phyloP scores from a whole-genome alignment of 768 basidiomycete species.

The Suillus sp. region DNA sequence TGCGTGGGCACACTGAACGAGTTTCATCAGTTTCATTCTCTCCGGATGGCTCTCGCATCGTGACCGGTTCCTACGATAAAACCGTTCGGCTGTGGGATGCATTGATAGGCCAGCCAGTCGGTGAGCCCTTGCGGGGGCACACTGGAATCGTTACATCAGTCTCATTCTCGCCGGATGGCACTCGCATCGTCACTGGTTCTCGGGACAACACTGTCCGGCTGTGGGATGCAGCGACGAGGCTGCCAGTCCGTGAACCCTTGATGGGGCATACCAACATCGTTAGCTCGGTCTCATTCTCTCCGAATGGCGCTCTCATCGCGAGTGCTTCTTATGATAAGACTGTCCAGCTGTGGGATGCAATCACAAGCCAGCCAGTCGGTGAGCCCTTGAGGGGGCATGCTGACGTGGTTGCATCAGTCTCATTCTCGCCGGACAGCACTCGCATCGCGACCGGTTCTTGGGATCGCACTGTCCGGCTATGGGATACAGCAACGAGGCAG shows the following conservation, averaged over 20 bases:
- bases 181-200: background rate
- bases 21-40: background rate
- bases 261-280: background rate
- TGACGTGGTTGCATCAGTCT: slow-evolving; percentile 11
- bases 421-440: slow-evolving; percentile 25
- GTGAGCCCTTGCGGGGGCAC: background rate
- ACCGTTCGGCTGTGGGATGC: background rate
- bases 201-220: background rate
- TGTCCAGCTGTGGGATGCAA: background rate
- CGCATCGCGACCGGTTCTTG: slow-evolving; percentile 18
- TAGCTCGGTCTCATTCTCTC: background rate
- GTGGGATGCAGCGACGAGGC: background rate
- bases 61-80: background rate
- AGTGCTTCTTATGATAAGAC: background rate
- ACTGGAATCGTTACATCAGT: background rate
- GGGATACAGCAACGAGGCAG: slow-evolving; percentile 25
- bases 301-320: background rate
- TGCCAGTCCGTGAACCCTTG: background rate
- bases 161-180: background rate
- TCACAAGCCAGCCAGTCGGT: background rate
- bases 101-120: background rate
- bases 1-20: background rate
- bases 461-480: slow-evolving; percentile 25
- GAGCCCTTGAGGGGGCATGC: background rate
- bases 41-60: background rate